Evolutionary conservation across 495 filamentous ascomycete genomes (phyloP).

Genomic region (Penicillium silybi): DNA sequence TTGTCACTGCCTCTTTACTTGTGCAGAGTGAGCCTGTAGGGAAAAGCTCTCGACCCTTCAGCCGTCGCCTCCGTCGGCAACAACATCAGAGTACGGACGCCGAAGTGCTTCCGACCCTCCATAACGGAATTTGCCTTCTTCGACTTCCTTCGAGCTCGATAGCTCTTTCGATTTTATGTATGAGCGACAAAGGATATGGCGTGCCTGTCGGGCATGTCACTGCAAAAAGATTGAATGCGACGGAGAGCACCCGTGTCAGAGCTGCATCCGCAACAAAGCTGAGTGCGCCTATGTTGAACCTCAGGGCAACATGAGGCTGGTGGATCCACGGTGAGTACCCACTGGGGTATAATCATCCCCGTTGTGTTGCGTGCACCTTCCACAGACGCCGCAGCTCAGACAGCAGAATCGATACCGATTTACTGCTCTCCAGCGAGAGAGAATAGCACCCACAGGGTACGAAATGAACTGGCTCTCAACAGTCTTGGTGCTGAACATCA

Average conservation of each 20-base stretch:
- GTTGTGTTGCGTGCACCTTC: neutral
- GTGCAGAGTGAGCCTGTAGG: neutral
- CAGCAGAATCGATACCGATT: neutral
- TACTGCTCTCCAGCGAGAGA: neutral
- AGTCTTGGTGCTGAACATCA: neutral
- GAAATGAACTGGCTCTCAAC: neutral
- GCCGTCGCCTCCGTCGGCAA: neutral
- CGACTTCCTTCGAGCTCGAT: neutral
- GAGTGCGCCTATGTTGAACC: slow-evolving; percentile 12
- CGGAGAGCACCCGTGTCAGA: slow-evolving; percentile 19
- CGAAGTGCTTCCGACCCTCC: neutral
- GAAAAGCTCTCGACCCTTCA: neutral
- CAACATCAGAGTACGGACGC: neutral
- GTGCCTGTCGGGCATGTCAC: slow-evolving; percentile 26
- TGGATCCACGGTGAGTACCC: slow-evolving; percentile 13
- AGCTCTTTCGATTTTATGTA: slow-evolving; percentile 1
- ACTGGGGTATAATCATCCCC: neutral
- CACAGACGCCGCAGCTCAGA: neutral
- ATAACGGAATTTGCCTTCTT: neutral
- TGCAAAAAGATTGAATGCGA: slow-evolving; percentile 19
- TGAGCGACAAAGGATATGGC: slow-evolving; percentile 28
- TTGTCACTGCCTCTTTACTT: neutral
- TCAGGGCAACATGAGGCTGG: slow-evolving; percentile 7
- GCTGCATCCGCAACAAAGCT: slow-evolving; percentile 9
- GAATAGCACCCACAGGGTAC: neutral